phyloP scores from a whole-genome alignment of 2,329 filamentous ascomycete genomes.

The Neopestalotiopsis rosae region DNA sequence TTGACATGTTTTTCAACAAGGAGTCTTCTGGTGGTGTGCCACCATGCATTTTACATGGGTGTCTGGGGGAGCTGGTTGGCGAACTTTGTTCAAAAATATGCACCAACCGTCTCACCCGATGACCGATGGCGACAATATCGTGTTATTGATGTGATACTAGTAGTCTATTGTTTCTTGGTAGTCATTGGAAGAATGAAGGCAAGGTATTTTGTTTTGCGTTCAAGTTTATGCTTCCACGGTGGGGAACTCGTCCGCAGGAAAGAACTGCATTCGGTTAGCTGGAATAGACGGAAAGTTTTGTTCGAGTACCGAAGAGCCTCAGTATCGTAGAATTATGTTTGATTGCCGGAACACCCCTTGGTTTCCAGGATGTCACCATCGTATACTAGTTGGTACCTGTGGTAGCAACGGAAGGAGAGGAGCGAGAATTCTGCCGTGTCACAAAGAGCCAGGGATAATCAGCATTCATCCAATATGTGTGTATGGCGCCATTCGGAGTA shows the following conservation, averaged over 20 bases:
- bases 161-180: not conserved
- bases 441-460: not conserved
- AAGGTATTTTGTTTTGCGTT: not conserved
- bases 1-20: not conserved
- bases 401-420: not conserved
- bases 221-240: too few relatives aligned
- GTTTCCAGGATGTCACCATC: not conserved
- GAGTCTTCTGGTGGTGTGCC: not conserved
- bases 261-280: too few relatives aligned
- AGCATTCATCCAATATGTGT: not conserved
- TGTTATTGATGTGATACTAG: not conserved
- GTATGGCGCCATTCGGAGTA: not conserved
- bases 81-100: not conserved
- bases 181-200: not conserved
- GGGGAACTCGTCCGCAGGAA: too few relatives aligned
- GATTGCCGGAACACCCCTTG: not conserved
- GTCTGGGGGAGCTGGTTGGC: not conserved
- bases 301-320: too few relatives aligned
- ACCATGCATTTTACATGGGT: not conserved
- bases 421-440: not conserved
- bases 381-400: not conserved
- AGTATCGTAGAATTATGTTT: too few relatives aligned
- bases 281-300: too few relatives aligned
- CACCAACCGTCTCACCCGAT: not conserved
- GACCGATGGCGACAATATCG: not conserved